Evolutionary conservation across 495 filamentous ascomycete genomes (phyloP), one percentile per base, ranked within the genome.

Genomic region (Penicillium flavigenum): DNA sequence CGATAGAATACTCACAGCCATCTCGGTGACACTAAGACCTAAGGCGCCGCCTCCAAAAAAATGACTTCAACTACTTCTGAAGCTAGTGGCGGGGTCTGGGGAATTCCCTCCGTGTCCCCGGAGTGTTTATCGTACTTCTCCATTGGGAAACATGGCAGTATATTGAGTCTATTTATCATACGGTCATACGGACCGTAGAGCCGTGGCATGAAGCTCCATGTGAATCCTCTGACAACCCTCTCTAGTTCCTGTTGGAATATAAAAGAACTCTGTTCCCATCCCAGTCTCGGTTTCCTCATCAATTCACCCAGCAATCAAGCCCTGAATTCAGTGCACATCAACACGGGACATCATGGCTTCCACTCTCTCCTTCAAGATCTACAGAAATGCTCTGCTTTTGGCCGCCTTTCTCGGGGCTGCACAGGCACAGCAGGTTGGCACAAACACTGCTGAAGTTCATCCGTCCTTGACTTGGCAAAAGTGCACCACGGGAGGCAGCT

Each of bases 401-500:
- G 53, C 44, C 11, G 32, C 44, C 20, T 47, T 55, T 7, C 43
- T 55, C 9, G 20, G 53, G 5, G 22, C 43, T 11, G 29, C 31
- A 38, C 31, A 47, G 20, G 53, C 43, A 47, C 53, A 55, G 24
- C 53, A 55, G 17, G 66, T 57, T n/a, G 64, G 61, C 41, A 67
- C 63, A 16, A 54, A 42, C 4, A 51, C 27, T 9, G 26, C 55
- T 34, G 47, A 43, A 34, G 29, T 47, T 8, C 19, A 63, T 31
- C 68, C 63, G 14, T 66, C 74, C 32, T 57, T 89, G 60, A 79
- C 76, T 56, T 85, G 81, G 70, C 70, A 77, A 58, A 80, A 75
- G 44, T 89, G 86, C 69, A 75, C 79, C 11, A 69, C 62, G 36
- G 58, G 62, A 39, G 79, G 72, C 29, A 81, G 76, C 51, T 88